A percentile compares a stretch with the other conserved stretches of the same genome.
phyloP scores from a whole-genome alignment of 2,329 filamentous ascomycete species.

The Thielaviopsis musarum region DNA sequence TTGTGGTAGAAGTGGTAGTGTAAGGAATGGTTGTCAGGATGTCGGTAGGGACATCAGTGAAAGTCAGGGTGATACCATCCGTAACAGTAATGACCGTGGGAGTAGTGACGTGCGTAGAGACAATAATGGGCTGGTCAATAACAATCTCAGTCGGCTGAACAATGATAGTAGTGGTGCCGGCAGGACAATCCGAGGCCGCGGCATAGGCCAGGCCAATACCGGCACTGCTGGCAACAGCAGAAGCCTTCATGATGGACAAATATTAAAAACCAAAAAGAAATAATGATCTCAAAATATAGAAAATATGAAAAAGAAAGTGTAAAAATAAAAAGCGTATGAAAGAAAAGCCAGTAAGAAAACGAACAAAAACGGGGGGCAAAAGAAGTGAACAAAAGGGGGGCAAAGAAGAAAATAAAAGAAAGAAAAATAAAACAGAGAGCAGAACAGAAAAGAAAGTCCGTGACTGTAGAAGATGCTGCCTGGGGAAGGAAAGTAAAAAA shows the following conservation, averaged over 20 bases:
- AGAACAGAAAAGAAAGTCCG: conserved; percentile 4
- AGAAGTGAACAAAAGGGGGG: not conserved
- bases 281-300: not conserved
- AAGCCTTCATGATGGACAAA: conserved; percentile 4
- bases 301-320: not conserved
- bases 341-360: not conserved
- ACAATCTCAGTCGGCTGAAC: conserved; percentile 7
- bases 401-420: not conserved
- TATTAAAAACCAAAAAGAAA: not conserved
- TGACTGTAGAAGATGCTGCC: conserved; percentile 8
- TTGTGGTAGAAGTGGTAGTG: conserved; percentile 4
- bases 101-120: conserved; percentile 3
- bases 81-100: conserved; percentile 8
- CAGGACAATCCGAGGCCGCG: conserved; percentile 1
- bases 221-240: conserved; percentile 8
- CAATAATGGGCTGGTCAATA: not conserved
- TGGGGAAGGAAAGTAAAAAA: conserved; percentile 1
- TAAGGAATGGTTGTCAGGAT: conserved; percentile 4
- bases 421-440: conserved; percentile 1
- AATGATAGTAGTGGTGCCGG: conserved; percentile 3
- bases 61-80: conserved; percentile 3
- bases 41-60: conserved; percentile 6
- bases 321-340: not conserved
- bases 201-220: conserved; percentile 8
- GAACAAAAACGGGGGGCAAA: not conserved